phyloP scores from a whole-genome alignment of 2,329 filamentous ascomycete genomes.

The Xylariaceae sp. region DNA sequence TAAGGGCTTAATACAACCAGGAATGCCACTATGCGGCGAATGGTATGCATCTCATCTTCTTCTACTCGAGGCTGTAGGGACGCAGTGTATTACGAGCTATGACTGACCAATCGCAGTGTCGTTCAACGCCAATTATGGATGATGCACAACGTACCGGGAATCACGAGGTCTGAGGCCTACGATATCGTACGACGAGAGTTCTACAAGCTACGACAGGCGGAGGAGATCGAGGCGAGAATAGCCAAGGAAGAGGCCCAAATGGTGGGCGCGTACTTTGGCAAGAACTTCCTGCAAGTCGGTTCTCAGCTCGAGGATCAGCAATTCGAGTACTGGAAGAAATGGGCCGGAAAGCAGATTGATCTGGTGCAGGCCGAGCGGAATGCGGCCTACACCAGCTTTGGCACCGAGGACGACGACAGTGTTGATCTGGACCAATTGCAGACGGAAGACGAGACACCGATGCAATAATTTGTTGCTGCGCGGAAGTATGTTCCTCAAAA shows the following conservation, averaged over 20 bases:
- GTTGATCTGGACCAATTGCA: not conserved
- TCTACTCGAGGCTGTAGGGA: not conserved
- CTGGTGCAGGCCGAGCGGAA: constrained; percentile 19
- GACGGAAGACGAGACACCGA: constrained; percentile 1
- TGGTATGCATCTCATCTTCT: constrained; percentile 49
- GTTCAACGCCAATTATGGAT: constrained; percentile 88
- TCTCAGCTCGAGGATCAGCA: constrained; percentile 76
- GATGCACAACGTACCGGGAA: constrained; percentile 57
- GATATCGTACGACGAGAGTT: constrained; percentile 86
- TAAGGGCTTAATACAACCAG: constrained; percentile 65
- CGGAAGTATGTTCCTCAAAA: not conserved
- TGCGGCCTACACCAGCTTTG: constrained; percentile 21
- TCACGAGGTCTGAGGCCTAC: constrained; percentile 69
- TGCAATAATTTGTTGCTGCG: not conserved
- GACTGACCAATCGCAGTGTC: constrained; percentile 54
- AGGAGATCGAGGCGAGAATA: constrained; percentile 78
- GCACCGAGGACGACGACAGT: not conserved
- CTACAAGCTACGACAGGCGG: constrained; percentile 74
- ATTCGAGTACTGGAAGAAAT: constrained; percentile 76
- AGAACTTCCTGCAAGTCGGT: constrained; percentile 67
- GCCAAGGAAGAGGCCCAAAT: constrained; percentile 82
- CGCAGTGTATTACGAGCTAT: too few species aligned
- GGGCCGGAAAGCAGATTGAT: constrained; percentile 24
- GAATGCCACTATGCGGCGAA: constrained; percentile 77
- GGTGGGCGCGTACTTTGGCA: constrained; percentile 86